Evolutionary conservation across 192 early-diverging fungal genomes (phyloP), one percentile per base, ranked within the genome.

Genomic region (Oehlia diaphana): DNA sequence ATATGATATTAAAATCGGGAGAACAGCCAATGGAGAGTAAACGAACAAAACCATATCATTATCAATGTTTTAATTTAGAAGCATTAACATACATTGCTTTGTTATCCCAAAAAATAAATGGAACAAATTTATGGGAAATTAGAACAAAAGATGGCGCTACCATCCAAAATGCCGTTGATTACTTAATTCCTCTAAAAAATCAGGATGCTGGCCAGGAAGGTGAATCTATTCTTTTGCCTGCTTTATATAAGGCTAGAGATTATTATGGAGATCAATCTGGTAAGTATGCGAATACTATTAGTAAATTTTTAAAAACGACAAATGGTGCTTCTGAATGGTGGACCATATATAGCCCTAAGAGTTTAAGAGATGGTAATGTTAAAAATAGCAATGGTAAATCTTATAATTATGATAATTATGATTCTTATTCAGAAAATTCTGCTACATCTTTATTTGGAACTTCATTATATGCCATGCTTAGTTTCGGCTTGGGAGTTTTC

Each of bases 51-150:
- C 84, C 84, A 19, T 85, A 76, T 49, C 80, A 85, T 63, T 85
- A 85, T 23, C 74, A 84, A 16, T 78, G 79, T 2, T 85, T 85
- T 61, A 85, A 85, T 65, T 61, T 85, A 58, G 63, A 82, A 28
- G 84, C 84, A 4, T 47, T 72, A 37, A 49, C 44, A 14, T 72
- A 72, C 31, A 72, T 72, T 37, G 71, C 71, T 49, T 8, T 10
- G 9, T 23, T 72, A 9, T 72, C 71, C 26, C 5, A n/a, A 72
- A 49, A 9, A 14, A 37, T 72, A 26, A 23, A 72, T 72, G 71
- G 33, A 35, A 35, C 14, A 47, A 73, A 73, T 39, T 49, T 73
- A 28, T 73, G 71, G 71, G 71, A 73, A 73, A 12, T 14, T 14
- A 23, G 42, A 73, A 73, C 71, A 19, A 19, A 37, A 0, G 9